A percentile compares a stretch with the other conserved stretches of the same genome.
These are phyloP conservation scores for Candida ortonii DNA, from an alignment of 805 yeast genomes.

Conservation along the genomic window DNA sequence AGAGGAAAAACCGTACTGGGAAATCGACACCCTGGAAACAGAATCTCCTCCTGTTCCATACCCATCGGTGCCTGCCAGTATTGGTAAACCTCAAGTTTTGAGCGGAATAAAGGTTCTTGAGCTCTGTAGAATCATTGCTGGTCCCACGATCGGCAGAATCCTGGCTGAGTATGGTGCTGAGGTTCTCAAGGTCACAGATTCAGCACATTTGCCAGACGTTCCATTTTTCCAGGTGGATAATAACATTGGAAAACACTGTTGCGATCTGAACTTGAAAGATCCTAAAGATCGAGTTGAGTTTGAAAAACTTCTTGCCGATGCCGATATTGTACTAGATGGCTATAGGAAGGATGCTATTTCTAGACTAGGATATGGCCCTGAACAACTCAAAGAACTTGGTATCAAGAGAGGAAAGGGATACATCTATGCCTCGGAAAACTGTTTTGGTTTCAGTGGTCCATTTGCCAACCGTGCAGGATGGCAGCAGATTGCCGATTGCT, in stretches of 20 bases:
- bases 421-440: constrained; percentile 33
- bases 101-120: constrained; percentile 35
- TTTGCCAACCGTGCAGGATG: constrained; percentile 35
- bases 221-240: constrained; percentile 36
- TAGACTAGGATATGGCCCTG: constrained; percentile 32
- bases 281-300: constrained; percentile 26
- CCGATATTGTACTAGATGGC: constrained; percentile 35
- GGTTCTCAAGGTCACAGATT: constrained; percentile 30
- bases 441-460: constrained; percentile 32
- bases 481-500: constrained; percentile 39
- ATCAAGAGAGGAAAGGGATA: constrained; percentile 32
- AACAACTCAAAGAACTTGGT: constrained; percentile 27
- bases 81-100: constrained; percentile 24
- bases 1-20: constrained; percentile 25
- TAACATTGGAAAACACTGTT: constrained; percentile 35
- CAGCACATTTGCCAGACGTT: constrained; percentile 32
- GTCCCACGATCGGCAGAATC: constrained; percentile 33
- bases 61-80: constrained; percentile 6
- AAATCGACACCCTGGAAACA: constrained; percentile 23
- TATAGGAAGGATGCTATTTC: constrained; percentile 32
- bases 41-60: constrained; percentile 28
- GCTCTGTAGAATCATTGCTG: constrained; percentile 31
- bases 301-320: constrained; percentile 30
- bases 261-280: constrained; percentile 31
- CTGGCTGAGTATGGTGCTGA: constrained; percentile 36